Evolutionary conservation across 768 basidiomycete genomes (phyloP), one percentile per base, ranked within the genome.

Genomic region (Boletus reticuloceps): DNA sequence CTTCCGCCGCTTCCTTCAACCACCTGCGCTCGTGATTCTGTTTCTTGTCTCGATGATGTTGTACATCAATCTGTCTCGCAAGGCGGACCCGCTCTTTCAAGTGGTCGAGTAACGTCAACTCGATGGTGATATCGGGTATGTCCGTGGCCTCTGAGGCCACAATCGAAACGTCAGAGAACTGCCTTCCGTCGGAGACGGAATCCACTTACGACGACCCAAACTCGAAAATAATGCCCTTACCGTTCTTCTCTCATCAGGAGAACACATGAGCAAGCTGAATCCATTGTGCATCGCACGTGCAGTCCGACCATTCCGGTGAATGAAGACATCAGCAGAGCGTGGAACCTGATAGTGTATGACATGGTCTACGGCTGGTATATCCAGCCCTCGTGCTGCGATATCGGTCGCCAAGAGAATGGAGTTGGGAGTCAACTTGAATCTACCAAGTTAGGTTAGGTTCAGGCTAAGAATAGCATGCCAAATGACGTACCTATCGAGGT

Each of bases 261-360:
- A 85, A 65, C 87, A 86, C 77, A 98, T 84, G 64, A 96, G 78
- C 71, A 98, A 77, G 63, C 91, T 90, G 72, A 98, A 94, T 6
- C 96, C 96, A 51, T 83, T 82, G 56, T 82, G 80, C 79, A 85
- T 86, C 10, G 95, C 96, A 69, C 96, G 88, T 27, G 96, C 96
- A 2, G 96, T 98, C 55, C 96, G 82, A 11, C 96, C 96, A 64
- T 90, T 94, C 38, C 96, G 82, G 65, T 99, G 97, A 31, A 98
- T 86, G 67, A 98, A 98, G 0, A 86, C 82, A 69, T 99, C 97
- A 11, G 93, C 92, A 1, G 91, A 83, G n/a, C 95, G 86, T 12
- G 96, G 97, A 17, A 94, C 83, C 62, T 98, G 95, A 74, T 96
- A 98, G 73, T 99, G 96, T 29, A 99, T 87, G 58, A 98, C 94